These are phyloP conservation scores for Botrytis pseudocinerea DNA, from an alignment of 2,329 filamentous ascomycete species.

Conservation along the genomic window DNA sequence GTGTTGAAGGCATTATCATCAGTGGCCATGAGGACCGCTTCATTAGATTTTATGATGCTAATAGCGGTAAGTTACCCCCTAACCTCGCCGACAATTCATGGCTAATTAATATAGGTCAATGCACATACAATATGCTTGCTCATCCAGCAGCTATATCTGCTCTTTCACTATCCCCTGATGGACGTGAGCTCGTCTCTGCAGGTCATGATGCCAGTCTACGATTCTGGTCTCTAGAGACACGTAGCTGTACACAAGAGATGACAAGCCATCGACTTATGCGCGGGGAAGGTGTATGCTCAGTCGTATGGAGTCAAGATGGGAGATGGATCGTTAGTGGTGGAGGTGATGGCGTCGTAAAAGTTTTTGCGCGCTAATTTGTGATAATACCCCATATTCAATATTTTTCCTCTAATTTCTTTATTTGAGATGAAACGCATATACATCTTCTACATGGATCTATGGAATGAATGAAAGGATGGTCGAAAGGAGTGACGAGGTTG, in stretches of 20 bases:
- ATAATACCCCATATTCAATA: constrained; percentile 23
- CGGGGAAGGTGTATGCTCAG: constrained; percentile 90
- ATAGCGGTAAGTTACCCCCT: constrained; percentile 74
- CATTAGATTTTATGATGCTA: constrained; percentile 96
- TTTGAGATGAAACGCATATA: constrained; percentile 14
- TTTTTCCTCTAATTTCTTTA: constrained; percentile 9
- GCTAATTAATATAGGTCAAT: constrained; percentile 71
- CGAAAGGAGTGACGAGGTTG: constrained; percentile 1
- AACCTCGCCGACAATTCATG: background rate
- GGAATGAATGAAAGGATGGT: background rate
- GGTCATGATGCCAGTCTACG: constrained; percentile 93
- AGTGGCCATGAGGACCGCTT: constrained; percentile 96
- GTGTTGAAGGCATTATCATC: constrained; percentile 90
- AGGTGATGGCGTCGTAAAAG: constrained; percentile 94
- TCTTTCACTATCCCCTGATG: constrained; percentile 88
- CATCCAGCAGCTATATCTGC: constrained; percentile 92
- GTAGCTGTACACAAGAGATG: constrained; percentile 92
- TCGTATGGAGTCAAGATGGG: constrained; percentile 94
- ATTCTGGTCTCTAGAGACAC: constrained; percentile 97
- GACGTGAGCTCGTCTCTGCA: constrained; percentile 89
- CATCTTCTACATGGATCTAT: constrained; percentile 5
- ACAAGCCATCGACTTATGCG: constrained; percentile 92
- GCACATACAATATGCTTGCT: constrained; percentile 97
- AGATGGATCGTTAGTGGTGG: constrained; percentile 93
- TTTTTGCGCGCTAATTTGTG: constrained; percentile 61